These are phyloP conservation scores for Puccinia horiana DNA, from an alignment of 1,284 basidiomycete species.

Conservation along the genomic window DNA sequence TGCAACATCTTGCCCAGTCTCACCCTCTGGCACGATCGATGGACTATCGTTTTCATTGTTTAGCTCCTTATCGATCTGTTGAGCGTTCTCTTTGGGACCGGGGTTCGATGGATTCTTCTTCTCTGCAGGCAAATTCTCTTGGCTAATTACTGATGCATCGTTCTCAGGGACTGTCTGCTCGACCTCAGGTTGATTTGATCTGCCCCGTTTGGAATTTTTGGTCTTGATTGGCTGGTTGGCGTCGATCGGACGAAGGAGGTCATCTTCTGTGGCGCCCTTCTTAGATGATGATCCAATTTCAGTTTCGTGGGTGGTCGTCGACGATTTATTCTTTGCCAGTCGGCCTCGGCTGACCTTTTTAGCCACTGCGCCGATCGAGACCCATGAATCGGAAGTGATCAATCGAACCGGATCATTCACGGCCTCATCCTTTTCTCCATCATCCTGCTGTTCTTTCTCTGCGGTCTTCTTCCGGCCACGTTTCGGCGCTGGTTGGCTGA, in stretches of 20 bases:
- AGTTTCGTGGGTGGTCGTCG: neutral
- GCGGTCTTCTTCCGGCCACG: neutral
- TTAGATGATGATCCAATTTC: neutral
- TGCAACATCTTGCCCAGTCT: neutral
- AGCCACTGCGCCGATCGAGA: constrained; percentile 22
- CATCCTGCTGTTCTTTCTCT: neutral
- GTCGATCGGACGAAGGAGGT: neutral
- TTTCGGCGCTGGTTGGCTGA: neutral
- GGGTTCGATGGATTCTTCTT: neutral
- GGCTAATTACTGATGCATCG: neutral
- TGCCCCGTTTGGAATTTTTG: neutral
- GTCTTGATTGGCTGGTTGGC: neutral
- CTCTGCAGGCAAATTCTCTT: neutral
- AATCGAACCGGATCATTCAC: neutral
- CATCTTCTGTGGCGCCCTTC: neutral
- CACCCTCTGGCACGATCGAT: neutral
- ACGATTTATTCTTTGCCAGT: neutral
- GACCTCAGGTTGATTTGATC: neutral
- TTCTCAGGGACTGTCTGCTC: neutral
- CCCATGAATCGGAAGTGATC: constrained; percentile 25
- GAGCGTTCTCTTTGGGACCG: neutral
- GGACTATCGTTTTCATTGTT: neutral
- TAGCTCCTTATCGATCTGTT: neutral
- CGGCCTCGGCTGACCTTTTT: constrained; percentile 3
- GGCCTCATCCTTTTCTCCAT: neutral